A percentile compares a stretch with the other conserved stretches of the same genome.
These are phyloP conservation scores for Teunomyces cretensis DNA, from an alignment of 805 yeast genomes.

Conservation along the genomic window DNA sequence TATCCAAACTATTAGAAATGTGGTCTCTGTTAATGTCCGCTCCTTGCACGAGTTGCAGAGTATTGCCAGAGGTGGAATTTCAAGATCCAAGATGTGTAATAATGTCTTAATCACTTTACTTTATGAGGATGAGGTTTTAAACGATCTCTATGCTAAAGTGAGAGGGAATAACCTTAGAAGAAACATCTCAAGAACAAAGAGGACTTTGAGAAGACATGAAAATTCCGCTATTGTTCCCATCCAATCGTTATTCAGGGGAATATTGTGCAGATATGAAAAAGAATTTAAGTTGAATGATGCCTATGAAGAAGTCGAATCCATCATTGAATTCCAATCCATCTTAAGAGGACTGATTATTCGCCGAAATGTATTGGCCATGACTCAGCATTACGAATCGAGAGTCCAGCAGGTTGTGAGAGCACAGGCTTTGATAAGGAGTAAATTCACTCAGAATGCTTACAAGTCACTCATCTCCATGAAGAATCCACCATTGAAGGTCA, in stretches of 20 bases:
- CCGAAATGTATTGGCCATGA: conserved; percentile 26
- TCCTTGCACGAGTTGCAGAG: conserved; percentile 36
- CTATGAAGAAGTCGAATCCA: conserved; percentile 39
- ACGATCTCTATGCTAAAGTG: conserved; percentile 40
- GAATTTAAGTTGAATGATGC: conserved; percentile 57
- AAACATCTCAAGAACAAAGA: conserved; percentile 18
- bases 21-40: conserved; percentile 8
- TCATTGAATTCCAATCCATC: conserved; percentile 53
- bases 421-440: conserved; percentile 72
- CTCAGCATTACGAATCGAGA: conserved; percentile 53
- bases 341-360: conserved; percentile 51
- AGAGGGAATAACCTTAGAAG: conserved; percentile 44
- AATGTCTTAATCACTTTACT: conserved; percentile 41
- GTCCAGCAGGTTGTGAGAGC: conserved; percentile 62
- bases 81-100: conserved; percentile 44
- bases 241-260: conserved; percentile 66
- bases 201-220: conserved; percentile 15
- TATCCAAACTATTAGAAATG: conserved; percentile 12
- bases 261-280: conserved; percentile 53
- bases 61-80: conserved; percentile 45
- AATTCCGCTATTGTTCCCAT: conserved; percentile 34
- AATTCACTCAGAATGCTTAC: conserved; percentile 70
- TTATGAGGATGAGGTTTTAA: conserved; percentile 37
- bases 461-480: conserved; percentile 63
- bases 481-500: conserved; percentile 77